Percentiles rank a stretch among this genome's conserved stretches.
These are phyloP conservation scores for Ustilago sp. DNA, from an alignment of 1,284 basidiomycete genomes.

Conservation along the genomic window DNA sequence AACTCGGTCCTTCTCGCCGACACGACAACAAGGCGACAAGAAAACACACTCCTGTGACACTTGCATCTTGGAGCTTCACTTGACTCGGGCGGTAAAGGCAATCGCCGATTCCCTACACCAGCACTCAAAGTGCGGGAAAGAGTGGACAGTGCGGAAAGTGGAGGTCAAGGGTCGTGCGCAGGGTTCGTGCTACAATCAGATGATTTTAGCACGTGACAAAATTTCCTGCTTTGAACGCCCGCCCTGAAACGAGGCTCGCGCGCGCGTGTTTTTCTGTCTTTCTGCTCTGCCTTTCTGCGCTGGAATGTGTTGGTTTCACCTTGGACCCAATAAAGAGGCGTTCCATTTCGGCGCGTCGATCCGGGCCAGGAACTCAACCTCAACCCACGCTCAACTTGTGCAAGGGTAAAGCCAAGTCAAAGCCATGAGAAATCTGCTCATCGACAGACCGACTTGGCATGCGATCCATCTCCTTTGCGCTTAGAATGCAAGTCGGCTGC, in stretches of 20 bases:
- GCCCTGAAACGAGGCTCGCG: conserved; percentile 5
- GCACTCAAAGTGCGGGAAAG: no score
- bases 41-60: no score
- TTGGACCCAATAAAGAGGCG: conserved; percentile 1
- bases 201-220: no score
- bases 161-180: no score
- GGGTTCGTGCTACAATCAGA: no score
- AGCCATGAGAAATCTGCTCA: background rate
- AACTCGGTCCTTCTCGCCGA: background rate
- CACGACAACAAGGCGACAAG: no score
- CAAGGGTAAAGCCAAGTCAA: background rate
- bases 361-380: conserved; percentile 6
- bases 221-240: no score
- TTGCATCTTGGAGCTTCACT: no score
- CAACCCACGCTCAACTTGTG: background rate
- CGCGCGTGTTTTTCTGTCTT: background rate
- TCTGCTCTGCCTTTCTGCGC: background rate
- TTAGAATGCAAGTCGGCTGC: background rate
- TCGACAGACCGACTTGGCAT: conserved; percentile 7
- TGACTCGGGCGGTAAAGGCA: no score
- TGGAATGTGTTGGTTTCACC: conserved; percentile 5
- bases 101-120: no score
- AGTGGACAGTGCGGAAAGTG: no score
- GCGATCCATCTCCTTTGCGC: background rate
- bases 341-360: conserved; percentile 6